Percentiles rank a stretch among this genome's conserved stretches.
These are phyloP conservation scores for Raffaelea ambrosiae DNA, from an alignment of 2,329 filamentous ascomycete species.

Conservation along the genomic window DNA sequence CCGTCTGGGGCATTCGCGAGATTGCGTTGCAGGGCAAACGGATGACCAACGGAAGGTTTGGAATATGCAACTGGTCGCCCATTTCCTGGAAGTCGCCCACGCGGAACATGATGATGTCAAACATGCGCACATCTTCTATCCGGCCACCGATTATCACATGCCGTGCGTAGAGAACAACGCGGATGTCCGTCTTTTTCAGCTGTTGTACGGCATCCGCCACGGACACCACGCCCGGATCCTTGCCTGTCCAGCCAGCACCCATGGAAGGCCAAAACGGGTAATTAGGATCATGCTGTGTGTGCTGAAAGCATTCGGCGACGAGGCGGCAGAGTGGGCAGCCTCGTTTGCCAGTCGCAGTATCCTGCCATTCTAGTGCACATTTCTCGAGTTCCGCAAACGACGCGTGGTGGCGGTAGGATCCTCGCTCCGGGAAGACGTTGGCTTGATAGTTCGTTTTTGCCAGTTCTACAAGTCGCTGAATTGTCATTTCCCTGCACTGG, in stretches of 20 bases:
- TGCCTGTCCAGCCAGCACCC: not conserved
- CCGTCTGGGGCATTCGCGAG: no score
- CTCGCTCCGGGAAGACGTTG: not conserved
- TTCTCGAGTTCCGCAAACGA: constrained; percentile 2
- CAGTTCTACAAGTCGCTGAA: no score
- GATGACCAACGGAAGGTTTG: no score
- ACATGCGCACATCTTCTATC: not conserved
- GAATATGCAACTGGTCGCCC: no score
- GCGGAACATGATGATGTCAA: constrained; percentile 1
- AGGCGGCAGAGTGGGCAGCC: not conserved
- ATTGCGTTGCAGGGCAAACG: no score
- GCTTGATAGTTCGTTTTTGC: not conserved
- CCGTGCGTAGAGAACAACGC: not conserved
- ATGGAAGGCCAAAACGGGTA: not conserved
- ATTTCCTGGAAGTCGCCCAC: no score
- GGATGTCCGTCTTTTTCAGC: not conserved
- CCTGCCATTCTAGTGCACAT: not conserved
- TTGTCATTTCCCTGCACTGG: no score
- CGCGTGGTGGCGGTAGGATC: constrained; percentile 1
- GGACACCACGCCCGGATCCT: not conserved
- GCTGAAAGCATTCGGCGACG: not conserved
- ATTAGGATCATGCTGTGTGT: no score
- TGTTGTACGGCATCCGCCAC: not conserved
- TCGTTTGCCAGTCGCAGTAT: no score
- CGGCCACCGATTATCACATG: not conserved